phyloP scores from a whole-genome alignment of 2,329 filamentous ascomycete genomes.

The Diatrype stigma region DNA sequence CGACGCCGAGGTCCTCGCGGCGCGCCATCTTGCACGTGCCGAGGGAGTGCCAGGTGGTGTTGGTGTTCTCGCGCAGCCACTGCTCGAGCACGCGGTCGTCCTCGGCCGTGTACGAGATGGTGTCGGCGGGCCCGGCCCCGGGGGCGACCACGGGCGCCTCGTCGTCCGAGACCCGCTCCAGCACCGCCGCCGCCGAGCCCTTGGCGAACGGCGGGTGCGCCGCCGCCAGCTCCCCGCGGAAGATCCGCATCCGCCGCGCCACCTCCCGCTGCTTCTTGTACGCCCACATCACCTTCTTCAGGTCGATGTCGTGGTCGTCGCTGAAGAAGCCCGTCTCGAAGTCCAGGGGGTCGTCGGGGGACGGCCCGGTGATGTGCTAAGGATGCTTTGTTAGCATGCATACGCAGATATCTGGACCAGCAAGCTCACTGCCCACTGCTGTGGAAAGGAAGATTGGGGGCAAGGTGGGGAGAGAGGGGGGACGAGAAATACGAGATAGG shows the following conservation, averaged over 20 bases:
- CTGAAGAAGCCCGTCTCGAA: slow-evolving; percentile 55
- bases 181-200: slow-evolving; percentile 29
- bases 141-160: not conserved
- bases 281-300: slow-evolving; percentile 53
- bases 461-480: too few relatives aligned
- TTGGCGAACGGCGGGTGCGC: slow-evolving; percentile 40
- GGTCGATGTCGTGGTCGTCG: slow-evolving; percentile 42
- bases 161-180: not conserved
- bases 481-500: slow-evolving; percentile 23
- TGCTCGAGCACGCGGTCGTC: slow-evolving; percentile 41
- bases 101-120: slow-evolving; percentile 41
- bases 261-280: slow-evolving; percentile 62
- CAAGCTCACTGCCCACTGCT: too few relatives aligned
- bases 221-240: slow-evolving; percentile 38
- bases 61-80: slow-evolving; percentile 28
- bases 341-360: slow-evolving; percentile 37
- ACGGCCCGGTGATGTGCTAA: slow-evolving; percentile 51
- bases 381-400: slow-evolving; percentile 40
- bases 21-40: slow-evolving; percentile 36
- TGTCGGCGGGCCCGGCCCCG: slow-evolving; percentile 24
- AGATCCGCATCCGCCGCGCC: slow-evolving; percentile 48
- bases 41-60: slow-evolving; percentile 34
- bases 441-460: too few relatives aligned
- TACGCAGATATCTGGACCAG: too few relatives aligned
- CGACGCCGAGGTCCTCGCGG: slow-evolving; percentile 30